Evolutionary conservation across 116 monocot genomes (phyloP).

Genomic region (Papilionanthe hybrid): DNA sequence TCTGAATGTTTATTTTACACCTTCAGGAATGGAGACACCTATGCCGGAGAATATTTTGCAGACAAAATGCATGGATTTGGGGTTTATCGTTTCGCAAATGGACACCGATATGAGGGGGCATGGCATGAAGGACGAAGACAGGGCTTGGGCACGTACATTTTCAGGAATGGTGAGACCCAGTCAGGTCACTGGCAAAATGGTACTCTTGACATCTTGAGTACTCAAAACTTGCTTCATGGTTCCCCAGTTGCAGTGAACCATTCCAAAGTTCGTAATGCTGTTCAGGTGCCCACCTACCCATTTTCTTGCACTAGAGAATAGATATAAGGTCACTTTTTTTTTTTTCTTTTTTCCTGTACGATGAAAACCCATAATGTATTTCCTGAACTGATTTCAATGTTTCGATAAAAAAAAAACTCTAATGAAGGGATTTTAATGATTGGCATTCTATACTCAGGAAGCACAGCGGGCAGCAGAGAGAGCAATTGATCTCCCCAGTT

Average conservation of each 20-base stretch:
- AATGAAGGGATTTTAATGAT: not conserved
- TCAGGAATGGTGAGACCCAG: slow-evolving; percentile 58
- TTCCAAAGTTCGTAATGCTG: slow-evolving; percentile 29
- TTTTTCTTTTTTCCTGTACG: no score
- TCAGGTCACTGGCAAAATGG: slow-evolving; percentile 79
- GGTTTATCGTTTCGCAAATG: slow-evolving; percentile 75
- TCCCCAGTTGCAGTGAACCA: slow-evolving; percentile 23
- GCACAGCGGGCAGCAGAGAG: slow-evolving; percentile 73
- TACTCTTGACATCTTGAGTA: slow-evolving; percentile 20
- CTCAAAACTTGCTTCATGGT: slow-evolving; percentile 21
- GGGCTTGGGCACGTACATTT: slow-evolving; percentile 71
- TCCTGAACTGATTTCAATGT: no score
- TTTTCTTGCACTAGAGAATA: no score
- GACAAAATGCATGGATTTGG: slow-evolving; percentile 91
- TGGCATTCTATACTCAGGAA: slow-evolving; percentile 23
- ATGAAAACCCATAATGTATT: no score
- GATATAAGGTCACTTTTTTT: no score
- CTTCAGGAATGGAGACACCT: slow-evolving; percentile 80
- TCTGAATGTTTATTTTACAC: slow-evolving; percentile 1
- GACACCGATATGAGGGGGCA: slow-evolving; percentile 83
- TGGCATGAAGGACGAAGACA: slow-evolving; percentile 97
- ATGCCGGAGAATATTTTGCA: slow-evolving; percentile 79
- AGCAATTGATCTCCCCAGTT: slow-evolving; percentile 59
- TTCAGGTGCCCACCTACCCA: slow-evolving; percentile 29
- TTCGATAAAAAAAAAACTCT: no score